These are phyloP conservation scores for Prillingera fragicola DNA, from an alignment of 1,284 basidiomycete genomes.

Conservation along the genomic window DNA sequence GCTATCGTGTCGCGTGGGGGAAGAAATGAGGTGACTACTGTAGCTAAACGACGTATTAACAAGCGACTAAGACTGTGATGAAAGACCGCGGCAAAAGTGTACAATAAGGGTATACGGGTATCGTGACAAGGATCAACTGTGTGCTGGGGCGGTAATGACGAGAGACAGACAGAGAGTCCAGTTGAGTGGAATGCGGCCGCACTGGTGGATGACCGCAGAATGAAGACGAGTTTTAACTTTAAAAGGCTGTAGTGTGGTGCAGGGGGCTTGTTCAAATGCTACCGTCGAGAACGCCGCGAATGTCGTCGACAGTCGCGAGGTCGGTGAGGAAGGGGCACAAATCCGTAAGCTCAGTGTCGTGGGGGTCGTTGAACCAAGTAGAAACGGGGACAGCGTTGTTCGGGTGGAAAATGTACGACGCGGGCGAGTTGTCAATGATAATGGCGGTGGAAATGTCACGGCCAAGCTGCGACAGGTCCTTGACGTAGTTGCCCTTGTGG, in stretches of 20 bases:
- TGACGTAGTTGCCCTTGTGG: constrained; percentile 98
- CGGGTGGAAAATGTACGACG: constrained; percentile 98
- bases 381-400: constrained; percentile 99
- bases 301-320: constrained; percentile 76
- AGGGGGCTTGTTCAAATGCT: constrained; percentile 22
- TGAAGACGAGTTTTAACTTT: too few species aligned
- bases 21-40: neutral
- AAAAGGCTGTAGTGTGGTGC: neutral
- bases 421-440: constrained; percentile 97
- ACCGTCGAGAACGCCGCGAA: constrained; percentile 79
- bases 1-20: too few species aligned
- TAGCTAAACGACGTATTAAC: too few species aligned
- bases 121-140: too few species aligned
- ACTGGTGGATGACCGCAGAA: too few species aligned
- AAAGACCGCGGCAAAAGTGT: too few species aligned
- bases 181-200: too few species aligned
- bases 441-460: constrained; percentile 88
- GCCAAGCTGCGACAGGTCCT: constrained; percentile 96
- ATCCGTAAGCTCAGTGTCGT: constrained; percentile 94
- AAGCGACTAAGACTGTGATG: too few species aligned
- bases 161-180: too few species aligned
- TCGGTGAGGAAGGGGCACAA: constrained; percentile 89
- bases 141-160: too few species aligned
- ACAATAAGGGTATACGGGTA: too few species aligned
- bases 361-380: constrained; percentile 98